phyloP scores from a whole-genome alignment of 2,329 filamentous ascomycete species.

The Didymella pinodella region DNA sequence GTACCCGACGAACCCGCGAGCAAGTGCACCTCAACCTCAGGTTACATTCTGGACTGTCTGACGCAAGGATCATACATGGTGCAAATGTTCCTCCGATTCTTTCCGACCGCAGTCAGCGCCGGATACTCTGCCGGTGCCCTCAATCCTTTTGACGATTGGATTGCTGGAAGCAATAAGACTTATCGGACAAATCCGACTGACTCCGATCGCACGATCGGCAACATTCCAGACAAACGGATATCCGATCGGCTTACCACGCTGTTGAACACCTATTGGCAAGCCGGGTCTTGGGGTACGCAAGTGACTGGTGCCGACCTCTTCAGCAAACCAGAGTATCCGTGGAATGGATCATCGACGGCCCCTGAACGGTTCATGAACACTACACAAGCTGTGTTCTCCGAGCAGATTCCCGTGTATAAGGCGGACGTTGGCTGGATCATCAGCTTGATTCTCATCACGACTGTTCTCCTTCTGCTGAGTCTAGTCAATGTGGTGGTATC shows the following conservation, averaged over 20 bases:
- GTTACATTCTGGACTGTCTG: too few species aligned
- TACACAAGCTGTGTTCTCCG: neutral
- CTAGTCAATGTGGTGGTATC: constrained; percentile 1
- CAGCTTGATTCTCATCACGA: neutral
- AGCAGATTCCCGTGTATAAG: constrained; percentile 5
- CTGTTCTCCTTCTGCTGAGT: constrained; percentile 6
- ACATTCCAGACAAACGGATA: neutral
- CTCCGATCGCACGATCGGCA: neutral
- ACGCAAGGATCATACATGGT: too few species aligned
- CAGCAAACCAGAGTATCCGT: neutral
- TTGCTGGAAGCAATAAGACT: neutral
- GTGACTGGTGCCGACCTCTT: neutral
- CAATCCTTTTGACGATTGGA: constrained; percentile 7
- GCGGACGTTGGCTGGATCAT: constrained; percentile 8
- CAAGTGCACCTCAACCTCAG: too few species aligned
- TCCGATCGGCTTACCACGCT: constrained; percentile 8
- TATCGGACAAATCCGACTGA: neutral
- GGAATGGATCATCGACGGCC: too few species aligned
- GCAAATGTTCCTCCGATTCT: neutral
- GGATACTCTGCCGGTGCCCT: neutral
- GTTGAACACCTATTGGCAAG: constrained; percentile 15
- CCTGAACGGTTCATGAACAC: constrained; percentile 1
- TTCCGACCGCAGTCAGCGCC: neutral
- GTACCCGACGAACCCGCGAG: too few species aligned
- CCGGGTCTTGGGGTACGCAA: constrained; percentile 1